Base-by-base conservation (phyloP, 306 rosid species). In the Lupinus albus region DNA sequence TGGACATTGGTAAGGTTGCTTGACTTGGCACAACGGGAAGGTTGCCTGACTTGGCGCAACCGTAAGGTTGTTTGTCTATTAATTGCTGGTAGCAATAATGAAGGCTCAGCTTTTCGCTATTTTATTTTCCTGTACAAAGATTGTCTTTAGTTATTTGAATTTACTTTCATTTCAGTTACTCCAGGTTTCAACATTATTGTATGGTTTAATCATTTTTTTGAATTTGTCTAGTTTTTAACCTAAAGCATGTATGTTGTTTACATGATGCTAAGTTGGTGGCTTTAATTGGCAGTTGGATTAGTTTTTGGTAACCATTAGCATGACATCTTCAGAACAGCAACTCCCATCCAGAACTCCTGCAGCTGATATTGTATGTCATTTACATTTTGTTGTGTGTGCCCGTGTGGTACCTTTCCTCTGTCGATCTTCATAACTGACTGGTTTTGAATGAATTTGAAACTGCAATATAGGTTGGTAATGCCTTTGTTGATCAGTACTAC, bases 401-500 rank as follows among this genome's bases (percentile, higher is more conserved):
- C 18, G 48, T 41, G 2, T n/a, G 41, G 8, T 3, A 7, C 17
- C 4, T 67, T 44, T 4, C 20, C 14, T 60, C 3, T 61, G 42
- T 13, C 38, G 0, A 21, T 32, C 7, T 11, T 17, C 0, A 1
- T 9, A 56, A 53, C 15, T 79, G 71, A 71, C 41, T 14, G 46
- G 8, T 44, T 74, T 71, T 41, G 12, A 20, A 33, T 66, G 54
- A 21, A 16, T 16, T 33, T 66, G 54, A 21, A 16, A 57, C n/a
- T 11, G 4, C 32, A 47, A 45, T 73, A 2, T 71, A 91, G 97
- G 97, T 91, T 68, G 96, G 97, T 1, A 77, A 85, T 70, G 97
- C 96, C n/a, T 91, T 91, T 82, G 91, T 87, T 52, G 88, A 81
- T 55, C 97, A 88, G 61, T 91, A 86, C 72, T 91, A 91, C 72